Evolutionary conservation across 768 basidiomycete genomes (phyloP).

Genomic region (Lentinula aciculospora): DNA sequence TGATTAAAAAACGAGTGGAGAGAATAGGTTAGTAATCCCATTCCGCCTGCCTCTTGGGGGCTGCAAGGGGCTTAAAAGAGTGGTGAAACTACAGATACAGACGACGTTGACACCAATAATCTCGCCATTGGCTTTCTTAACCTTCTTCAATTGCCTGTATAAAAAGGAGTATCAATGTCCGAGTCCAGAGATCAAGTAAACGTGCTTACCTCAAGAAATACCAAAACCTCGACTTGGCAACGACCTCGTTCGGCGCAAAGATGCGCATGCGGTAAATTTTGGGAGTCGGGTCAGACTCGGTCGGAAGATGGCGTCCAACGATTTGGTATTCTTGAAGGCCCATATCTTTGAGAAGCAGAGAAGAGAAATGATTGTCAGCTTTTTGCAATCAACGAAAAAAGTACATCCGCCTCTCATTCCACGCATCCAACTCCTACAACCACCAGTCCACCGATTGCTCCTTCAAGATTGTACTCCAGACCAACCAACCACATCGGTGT

Average conservation of each 20-base stretch:
- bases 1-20: constrained; percentile 16
- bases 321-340: constrained; percentile 90
- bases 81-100: constrained; percentile 42
- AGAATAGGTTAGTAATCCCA: constrained; percentile 39
- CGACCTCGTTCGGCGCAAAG: constrained; percentile 97
- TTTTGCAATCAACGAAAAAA: not conserved
- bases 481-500: not conserved
- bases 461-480: not conserved
- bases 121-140: constrained; percentile 99
- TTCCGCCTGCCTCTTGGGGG: constrained; percentile 85
- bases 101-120: constrained; percentile 98
- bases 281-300: constrained; percentile 86
- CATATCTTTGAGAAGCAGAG: constrained; percentile 32
- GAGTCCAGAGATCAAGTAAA: too few relatives aligned
- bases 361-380: not conserved
- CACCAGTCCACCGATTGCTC: not conserved
- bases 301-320: constrained; percentile 95
- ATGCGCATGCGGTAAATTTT: constrained; percentile 99
- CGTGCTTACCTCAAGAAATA: constrained; percentile 84
- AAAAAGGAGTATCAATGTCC: too few relatives aligned
- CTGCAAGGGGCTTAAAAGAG: constrained; percentile 40
- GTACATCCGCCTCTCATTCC: not conserved
- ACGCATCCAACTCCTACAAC: not conserved
- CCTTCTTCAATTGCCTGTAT: constrained; percentile 89
- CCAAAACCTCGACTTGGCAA: constrained; percentile 99